Evolutionary conservation across 306 rosid genomes (phyloP).

Genomic region (Citrullus amarus): DNA sequence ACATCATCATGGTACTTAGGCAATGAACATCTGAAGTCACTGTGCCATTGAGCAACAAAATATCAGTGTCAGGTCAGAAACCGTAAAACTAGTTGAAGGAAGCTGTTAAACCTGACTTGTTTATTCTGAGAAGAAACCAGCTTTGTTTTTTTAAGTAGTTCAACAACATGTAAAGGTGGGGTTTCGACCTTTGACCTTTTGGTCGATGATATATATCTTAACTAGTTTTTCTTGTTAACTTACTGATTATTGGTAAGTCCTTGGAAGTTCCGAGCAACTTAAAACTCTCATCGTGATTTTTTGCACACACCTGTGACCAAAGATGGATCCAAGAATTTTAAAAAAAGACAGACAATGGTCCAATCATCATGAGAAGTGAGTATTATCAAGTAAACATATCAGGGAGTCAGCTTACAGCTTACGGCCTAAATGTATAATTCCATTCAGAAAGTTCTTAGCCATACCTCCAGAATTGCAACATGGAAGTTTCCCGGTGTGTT

Average conservation of each 20-base stretch:
- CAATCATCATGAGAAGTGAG: neutral
- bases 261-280: constrained; percentile 73
- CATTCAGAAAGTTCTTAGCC: neutral
- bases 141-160: neutral
- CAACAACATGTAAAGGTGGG: neutral
- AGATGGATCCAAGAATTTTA: neutral
- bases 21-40: constrained; percentile 78
- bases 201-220: neutral
- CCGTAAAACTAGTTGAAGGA: neutral
- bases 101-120: neutral
- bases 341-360: neutral
- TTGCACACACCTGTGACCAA: constrained; percentile 45
- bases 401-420: neutral
- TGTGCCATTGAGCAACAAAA: constrained; percentile 20
- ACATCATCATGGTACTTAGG: constrained; percentile 85
- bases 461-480: constrained; percentile 13
- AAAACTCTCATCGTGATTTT: constrained; percentile 40
- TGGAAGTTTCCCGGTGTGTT: constrained; percentile 1
- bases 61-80: constrained; percentile 10
- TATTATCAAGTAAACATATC: neutral
- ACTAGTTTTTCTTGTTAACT: constrained; percentile 20
- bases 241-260: constrained; percentile 94
- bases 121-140: neutral
- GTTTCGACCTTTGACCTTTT: too few relatives aligned
- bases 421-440: neutral